Base-by-base conservation (phyloP, 202 grass and related monocot genomes). In the Alloteropsis angusta region DNA sequence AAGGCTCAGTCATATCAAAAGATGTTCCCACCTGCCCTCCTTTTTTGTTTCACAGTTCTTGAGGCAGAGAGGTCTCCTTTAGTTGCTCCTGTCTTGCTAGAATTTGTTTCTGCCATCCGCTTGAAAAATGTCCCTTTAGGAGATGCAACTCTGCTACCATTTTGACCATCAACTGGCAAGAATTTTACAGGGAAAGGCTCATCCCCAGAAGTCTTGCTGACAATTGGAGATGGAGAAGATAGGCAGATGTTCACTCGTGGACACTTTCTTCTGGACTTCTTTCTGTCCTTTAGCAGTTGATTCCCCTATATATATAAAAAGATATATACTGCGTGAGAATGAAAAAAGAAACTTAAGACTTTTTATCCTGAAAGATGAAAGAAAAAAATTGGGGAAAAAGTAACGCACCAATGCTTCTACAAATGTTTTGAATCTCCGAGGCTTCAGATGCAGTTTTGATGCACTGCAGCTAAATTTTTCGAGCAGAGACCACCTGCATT, bases 401-500 rank as follows among this genome's bases (percentile, higher is more conserved):
- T 75, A 87, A 76, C 68, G 25, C 47, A 99, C 92, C 88, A 99
- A 83, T 84, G 96, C 90, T 86, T 99, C 96, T 67, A 99, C 86
- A 83, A 99, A 99, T 89, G 89, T 89, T 83, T 99, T 99, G 88
- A 93, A 96, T 84, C 96, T 99, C 61, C 90, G 84, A 84, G 96
- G 96, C 68, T 96, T 99, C 72, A 96, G 88, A 86, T 94, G 96
- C 54, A 99, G 75, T 64, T 99, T 99, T 44, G 96, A 99, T 76
- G 92, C 88, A 44, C 90, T 99, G 79, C 96, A 99, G 61, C 92
- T 99, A 81, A 89, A 95, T 69, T 99, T 99, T 70, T 99, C 96
- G 16, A 99, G 96, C 72, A 99, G 83, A 76, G 96, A 91, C 96
- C 96, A 99, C 96, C 96, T 99, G 76, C 72, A 83, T 52, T 63